Evolutionary conservation across 176 grass and related monocot genomes (phyloP).

Genomic region (Pontederia crassipes): DNA sequence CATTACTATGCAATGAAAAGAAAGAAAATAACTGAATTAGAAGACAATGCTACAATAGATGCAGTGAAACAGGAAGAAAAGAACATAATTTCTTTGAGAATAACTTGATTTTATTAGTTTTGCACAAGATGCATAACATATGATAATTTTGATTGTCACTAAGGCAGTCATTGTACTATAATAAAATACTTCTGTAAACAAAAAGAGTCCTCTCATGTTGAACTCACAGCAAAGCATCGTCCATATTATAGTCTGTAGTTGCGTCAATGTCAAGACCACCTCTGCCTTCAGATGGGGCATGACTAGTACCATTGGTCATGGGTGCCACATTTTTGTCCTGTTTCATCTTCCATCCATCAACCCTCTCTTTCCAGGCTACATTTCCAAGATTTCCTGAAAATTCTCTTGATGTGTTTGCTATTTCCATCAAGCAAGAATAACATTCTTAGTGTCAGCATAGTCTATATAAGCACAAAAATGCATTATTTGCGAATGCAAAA

Average conservation of each 20-base stretch:
- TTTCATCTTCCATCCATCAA: slow-evolving; percentile 99
- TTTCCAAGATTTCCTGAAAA: slow-evolving; percentile 88
- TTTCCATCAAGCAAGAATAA: slow-evolving; percentile 15
- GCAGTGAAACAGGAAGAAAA: neutral
- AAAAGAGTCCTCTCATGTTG: neutral
- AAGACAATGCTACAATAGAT: neutral
- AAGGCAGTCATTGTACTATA: neutral
- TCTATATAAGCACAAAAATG: slow-evolving; percentile 15
- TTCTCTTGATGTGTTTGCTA: slow-evolving; percentile 85
- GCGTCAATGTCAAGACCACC: slow-evolving; percentile 74
- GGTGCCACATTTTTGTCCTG: slow-evolving; percentile 77
- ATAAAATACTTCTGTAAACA: neutral
- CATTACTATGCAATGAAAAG: too few species aligned
- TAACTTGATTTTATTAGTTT: too few species aligned
- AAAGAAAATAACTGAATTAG: too few species aligned
- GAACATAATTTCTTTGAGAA: too few species aligned
- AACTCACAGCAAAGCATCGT: slow-evolving; percentile 81
- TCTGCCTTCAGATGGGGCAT: slow-evolving; percentile 82
- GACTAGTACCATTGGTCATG: slow-evolving; percentile 88
- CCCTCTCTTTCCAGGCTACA: slow-evolving; percentile 98
- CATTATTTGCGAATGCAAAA: too few species aligned
- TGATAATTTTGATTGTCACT: too few species aligned
- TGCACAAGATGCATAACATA: too few species aligned
- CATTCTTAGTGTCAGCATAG: neutral
- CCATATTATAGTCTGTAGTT: slow-evolving; percentile 95